Evolutionary conservation across 495 filamentous ascomycete genomes (phyloP).

Genomic region (Aspergillus olivimuriae): DNA sequence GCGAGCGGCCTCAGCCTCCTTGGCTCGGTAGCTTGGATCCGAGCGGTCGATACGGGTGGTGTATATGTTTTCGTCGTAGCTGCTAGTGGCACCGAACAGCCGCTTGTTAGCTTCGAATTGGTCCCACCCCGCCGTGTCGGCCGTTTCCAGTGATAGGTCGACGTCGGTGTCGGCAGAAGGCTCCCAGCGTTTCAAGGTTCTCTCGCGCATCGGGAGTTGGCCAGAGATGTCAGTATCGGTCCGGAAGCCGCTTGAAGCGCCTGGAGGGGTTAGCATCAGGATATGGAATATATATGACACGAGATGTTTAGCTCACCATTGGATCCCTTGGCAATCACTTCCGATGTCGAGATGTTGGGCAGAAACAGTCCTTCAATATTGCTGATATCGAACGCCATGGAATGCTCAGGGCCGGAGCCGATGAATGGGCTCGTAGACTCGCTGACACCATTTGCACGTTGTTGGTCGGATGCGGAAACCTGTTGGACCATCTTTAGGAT

Average conservation of each 20-base stretch:
- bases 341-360: conserved; percentile 45
- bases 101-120: conserved; percentile 89
- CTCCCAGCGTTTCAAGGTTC: conserved; percentile 79
- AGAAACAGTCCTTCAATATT: conserved; percentile 66
- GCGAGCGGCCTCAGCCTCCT: conserved; percentile 67
- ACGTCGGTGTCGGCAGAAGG: conserved; percentile 52
- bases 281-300: conserved; percentile 1
- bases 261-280: conserved; percentile 20
- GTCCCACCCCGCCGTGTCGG: conserved; percentile 62
- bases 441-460: conserved; percentile 50
- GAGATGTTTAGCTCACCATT: conserved; percentile 57
- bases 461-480: conserved; percentile 39
- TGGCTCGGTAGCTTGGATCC: conserved; percentile 72
- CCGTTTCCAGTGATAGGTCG: conserved; percentile 64
- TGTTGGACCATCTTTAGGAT: conserved; percentile 79
- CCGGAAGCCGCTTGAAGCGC: conserved; percentile 57
- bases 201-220: conserved; percentile 59
- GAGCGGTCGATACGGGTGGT: conserved; percentile 82
- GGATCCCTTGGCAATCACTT: conserved; percentile 46
- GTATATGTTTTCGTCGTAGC: conserved; percentile 91
- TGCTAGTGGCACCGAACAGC: conserved; percentile 77
- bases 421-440: conserved; percentile 48
- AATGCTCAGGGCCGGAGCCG: conserved; percentile 56
- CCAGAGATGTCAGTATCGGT: conserved; percentile 88
- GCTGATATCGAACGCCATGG: conserved; percentile 73